Percentiles rank a stretch among this genome's conserved stretches.
Conservation (phyloP, 495 filamentous ascomycete species). For the Aspergillus haitiensis region DNA sequence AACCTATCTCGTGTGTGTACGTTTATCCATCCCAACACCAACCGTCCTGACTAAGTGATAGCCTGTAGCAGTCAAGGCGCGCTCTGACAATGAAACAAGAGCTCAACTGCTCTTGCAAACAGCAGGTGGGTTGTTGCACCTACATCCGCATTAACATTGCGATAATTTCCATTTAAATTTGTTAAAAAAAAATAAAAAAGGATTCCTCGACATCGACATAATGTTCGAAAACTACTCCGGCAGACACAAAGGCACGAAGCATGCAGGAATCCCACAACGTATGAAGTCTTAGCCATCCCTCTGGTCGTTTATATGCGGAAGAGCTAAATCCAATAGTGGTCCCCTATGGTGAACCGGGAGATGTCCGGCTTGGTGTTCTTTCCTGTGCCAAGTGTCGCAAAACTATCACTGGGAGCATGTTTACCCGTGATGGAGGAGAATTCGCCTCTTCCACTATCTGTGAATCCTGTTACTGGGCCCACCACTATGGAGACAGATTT, state of each 20-base stretch:
- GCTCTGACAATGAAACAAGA: constrained; percentile 11
- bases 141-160: not conserved
- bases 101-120: constrained; percentile 29
- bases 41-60: constrained; percentile 2
- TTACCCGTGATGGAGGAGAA: not conserved
- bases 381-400: constrained; percentile 6
- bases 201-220: constrained; percentile 37
- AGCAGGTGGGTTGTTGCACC: constrained; percentile 8
- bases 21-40: not conserved
- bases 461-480: constrained; percentile 23
- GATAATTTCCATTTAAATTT: too few species aligned
- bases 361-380: not conserved
- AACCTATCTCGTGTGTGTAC: constrained; percentile 12
- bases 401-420: constrained; percentile 12
- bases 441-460: constrained; percentile 14
- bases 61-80: not conserved
- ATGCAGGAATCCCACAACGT: constrained; percentile 14
- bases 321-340: constrained; percentile 7
- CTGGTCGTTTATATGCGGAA: not conserved
- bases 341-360: not conserved
- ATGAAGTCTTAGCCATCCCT: not conserved
- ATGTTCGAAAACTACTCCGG: constrained; percentile 3
- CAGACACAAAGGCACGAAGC: not conserved
- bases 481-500: constrained; percentile 14
- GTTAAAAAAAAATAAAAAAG: too few species aligned